Conservation (phyloP, 371 early-diverging fungal genomes). For the Nematocida major region DNA sequence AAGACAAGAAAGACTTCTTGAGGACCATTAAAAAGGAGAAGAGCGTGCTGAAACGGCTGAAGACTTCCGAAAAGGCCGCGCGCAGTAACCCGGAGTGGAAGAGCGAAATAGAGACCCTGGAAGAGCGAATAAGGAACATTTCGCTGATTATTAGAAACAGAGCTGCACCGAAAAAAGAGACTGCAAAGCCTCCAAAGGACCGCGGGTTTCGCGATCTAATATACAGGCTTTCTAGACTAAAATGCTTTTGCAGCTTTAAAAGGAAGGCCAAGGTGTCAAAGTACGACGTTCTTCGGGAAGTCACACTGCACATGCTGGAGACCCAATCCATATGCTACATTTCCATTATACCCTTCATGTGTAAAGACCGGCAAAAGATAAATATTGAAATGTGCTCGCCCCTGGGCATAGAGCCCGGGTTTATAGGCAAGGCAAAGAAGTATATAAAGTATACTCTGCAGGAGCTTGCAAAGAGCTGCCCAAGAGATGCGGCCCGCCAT, state of each 20-base stretch:
- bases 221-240: neutral
- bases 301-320: conserved; percentile 6
- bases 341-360: conserved; percentile 17
- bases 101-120: conserved; percentile 13
- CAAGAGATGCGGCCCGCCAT: neutral
- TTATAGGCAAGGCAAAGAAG: neutral
- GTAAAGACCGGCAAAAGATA: neutral
- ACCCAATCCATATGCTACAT: conserved; percentile 11
- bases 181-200: neutral
- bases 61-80: conserved; percentile 39
- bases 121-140: conserved; percentile 21
- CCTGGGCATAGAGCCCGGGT: neutral
- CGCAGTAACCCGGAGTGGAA: conserved; percentile 26
- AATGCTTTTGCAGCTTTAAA: conserved; percentile 38
- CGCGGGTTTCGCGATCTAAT: neutral
- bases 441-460: neutral
- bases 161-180: neutral
- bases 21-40: neutral
- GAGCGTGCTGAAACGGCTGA: conserved; percentile 6
- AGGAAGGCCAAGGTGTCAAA: neutral
- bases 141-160: neutral
- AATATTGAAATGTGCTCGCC: conserved; percentile 31
- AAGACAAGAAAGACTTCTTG: conserved; percentile 17
- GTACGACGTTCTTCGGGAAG: neutral
- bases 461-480: neutral